Base-by-base conservation (phyloP, 805 yeast genomes). In the Teunomyces barrocoloradensis region DNA sequence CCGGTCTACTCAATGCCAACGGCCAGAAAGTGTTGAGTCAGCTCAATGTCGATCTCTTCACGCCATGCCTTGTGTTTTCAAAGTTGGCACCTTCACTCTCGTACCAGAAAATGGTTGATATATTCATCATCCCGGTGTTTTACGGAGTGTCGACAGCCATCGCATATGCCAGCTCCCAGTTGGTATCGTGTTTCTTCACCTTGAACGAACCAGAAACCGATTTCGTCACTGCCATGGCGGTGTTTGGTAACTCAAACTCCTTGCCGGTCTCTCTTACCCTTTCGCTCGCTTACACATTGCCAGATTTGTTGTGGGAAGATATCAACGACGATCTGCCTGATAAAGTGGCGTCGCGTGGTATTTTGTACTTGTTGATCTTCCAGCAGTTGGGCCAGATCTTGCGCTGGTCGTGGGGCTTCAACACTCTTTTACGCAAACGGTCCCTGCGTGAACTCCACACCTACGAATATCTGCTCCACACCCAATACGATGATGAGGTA, bases 201-300 rank as follows among this genome's bases (percentile, higher is more conserved):
- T 70, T 94, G 57, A 87, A 87, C 57, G 79, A 72, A 42, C 81
- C 87, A 11, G 97, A 94, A 67, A 62, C 88, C 3, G 91, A 92
- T 68, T 92, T 89, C 59, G 97, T 94, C 43, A 86, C 95, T 18
- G 98, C 97, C 2, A 94, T 94, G 95, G 89, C 94, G 2, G 96
- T 91, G 5, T 92, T 92, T 68, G 98, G 97, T 45, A 94, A 92
- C 68, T 89, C 96, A 38, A 92, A 92, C 72, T 87, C 96, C 9
- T 77, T 92, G 47, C 98, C 99, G 0, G 98, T 92, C 1, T 89
- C 97, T 0, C 75, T 94, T 54, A 87, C 94, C 1, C 71, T 94
- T 47, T 85, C 96, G 0, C 71, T 87, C 53, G 83, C 91, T 1
- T 84, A 84, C 60, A 83, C 92, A 0, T 70, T 87, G 49, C 95